Evolutionary conservation across 306 rosid species (phyloP), one percentile per base, ranked within the genome.

Genomic region (Ceratonia siliqua): DNA sequence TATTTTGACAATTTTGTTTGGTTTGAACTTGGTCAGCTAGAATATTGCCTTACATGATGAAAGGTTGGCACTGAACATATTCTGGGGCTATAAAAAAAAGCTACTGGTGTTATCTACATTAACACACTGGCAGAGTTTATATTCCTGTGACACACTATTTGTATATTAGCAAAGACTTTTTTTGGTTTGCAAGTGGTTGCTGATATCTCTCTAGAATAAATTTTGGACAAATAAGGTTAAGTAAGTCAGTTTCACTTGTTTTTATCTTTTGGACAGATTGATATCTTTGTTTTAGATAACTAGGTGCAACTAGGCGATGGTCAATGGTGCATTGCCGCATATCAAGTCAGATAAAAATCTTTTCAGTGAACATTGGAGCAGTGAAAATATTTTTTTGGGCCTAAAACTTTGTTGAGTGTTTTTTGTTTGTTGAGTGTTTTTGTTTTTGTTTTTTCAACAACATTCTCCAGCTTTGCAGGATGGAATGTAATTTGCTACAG

Each of bases 391-490:
- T 8, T 65, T 49, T 42, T 48, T 70, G 62, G 72, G 15, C 75
- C 43, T 45, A 20, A 64, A 77, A 21, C 46, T 36, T 5, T 61
- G 50, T 79, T 24, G 32, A 36, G 82, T 76, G 14, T 27, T 43
- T 43, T 46, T 22, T 53, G 8, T 75, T 73, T 68, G 73, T 78
- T 42, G 41, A 46, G 80, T 73, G 42, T n/a, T 43, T 22, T 28
- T 62, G 58, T 75, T 45, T 56, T 18, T 49, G 14, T 73, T 75
- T 76, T 71, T 77, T 73, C 84, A 46, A 85, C 87, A 58, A 70
- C 71, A 79, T 55, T 67, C 58, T 85, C 74, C 69, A 78, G 70
- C 65, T 83, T 84, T 83, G 94, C 96, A 90, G 98, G 96, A 59
- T 83, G 84, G 88, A 76, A 64, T 77, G 65, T 89, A 66, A 76